A percentile compares a stretch with the other conserved stretches of the same genome.
Evolutionary conservation across 148 eudicot genomes (phyloP).

Genomic region (Vaccinium darrowii): DNA sequence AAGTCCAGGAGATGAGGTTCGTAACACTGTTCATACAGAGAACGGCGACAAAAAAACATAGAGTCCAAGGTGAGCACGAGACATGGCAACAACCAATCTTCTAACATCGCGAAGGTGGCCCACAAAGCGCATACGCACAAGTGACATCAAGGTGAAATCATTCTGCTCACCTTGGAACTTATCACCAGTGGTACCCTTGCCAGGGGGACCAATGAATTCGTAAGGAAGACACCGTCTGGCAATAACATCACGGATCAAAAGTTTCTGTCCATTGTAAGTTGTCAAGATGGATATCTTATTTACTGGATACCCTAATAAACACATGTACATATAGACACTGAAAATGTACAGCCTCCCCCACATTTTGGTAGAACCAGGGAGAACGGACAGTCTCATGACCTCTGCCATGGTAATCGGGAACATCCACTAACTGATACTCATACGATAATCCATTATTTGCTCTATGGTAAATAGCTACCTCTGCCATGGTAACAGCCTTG

Average conservation of each 20-base stretch:
- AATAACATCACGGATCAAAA: constrained; percentile 92
- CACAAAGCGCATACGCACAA: constrained; percentile 93
- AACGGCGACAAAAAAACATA: constrained; percentile 88
- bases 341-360: constrained; percentile 94
- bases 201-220: too few species aligned
- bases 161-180: constrained; percentile 99
- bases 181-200: constrained; percentile 87
- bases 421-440: constrained; percentile 92
- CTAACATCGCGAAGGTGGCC: constrained; percentile 99
- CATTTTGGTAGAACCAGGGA: constrained; percentile 97
- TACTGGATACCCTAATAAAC: constrained; percentile 91
- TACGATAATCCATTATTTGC: constrained; percentile 90
- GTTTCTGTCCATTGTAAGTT: constrained; percentile 95
- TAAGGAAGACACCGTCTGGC: background rate
- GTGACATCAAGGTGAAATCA: constrained; percentile 80
- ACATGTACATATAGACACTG: constrained; percentile 92
- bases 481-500: constrained; percentile 32
- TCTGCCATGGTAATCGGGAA: constrained; percentile 84
- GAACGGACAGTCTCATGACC: constrained; percentile 89
- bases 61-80: constrained; percentile 96
- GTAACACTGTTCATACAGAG: constrained; percentile 90
- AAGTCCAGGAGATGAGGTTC: constrained; percentile 77
- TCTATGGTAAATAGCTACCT: constrained; percentile 61
- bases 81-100: constrained; percentile 96
- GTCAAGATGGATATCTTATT: constrained; percentile 94